Conservation (phyloP, 2,329 filamentous ascomycete species). For the Scleromitrula shiraiana region DNA sequence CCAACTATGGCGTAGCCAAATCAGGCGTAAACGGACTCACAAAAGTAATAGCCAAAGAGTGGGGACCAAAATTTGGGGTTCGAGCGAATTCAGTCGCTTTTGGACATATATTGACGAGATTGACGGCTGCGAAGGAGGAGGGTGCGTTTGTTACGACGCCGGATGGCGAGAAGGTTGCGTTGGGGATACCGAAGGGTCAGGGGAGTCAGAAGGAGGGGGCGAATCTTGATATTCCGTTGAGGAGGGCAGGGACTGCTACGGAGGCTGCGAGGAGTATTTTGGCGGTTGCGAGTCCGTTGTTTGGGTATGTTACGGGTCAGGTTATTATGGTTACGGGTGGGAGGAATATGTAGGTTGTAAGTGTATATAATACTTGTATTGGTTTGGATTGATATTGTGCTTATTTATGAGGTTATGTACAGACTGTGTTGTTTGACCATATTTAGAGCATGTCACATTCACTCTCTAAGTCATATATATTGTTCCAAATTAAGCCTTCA, state of each 20-base stretch:
- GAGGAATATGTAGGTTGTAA: conserved; percentile 43
- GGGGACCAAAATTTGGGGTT: conserved; percentile 78
- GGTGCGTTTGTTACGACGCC: conserved; percentile 72
- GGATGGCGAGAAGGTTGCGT: conserved; percentile 64
- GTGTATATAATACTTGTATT: background rate
- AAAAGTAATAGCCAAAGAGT: conserved; percentile 88
- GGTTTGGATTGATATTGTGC: background rate
- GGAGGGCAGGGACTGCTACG: conserved; percentile 66
- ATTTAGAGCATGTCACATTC: background rate
- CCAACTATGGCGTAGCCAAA: conserved; percentile 82
- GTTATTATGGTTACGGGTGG: conserved; percentile 82
- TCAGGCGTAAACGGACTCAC: conserved; percentile 75
- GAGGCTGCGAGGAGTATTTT: conserved; percentile 74
- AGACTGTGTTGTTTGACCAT: background rate
- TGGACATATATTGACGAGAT: conserved; percentile 68
- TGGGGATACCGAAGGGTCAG: conserved; percentile 64
- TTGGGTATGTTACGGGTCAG: conserved; percentile 80
- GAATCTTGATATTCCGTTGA: conserved; percentile 66
- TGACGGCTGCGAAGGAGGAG: conserved; percentile 78
- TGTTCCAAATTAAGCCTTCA: too few relatives aligned
- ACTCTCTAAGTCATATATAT: background rate
- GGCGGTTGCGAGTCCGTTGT: conserved; percentile 72
- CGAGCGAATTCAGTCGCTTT: conserved; percentile 79
- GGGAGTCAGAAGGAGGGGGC: conserved; percentile 35
- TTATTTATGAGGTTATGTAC: background rate